These are phyloP conservation scores for Arthromyces matolae DNA, from an alignment of 768 basidiomycete genomes.

Conservation along the genomic window DNA sequence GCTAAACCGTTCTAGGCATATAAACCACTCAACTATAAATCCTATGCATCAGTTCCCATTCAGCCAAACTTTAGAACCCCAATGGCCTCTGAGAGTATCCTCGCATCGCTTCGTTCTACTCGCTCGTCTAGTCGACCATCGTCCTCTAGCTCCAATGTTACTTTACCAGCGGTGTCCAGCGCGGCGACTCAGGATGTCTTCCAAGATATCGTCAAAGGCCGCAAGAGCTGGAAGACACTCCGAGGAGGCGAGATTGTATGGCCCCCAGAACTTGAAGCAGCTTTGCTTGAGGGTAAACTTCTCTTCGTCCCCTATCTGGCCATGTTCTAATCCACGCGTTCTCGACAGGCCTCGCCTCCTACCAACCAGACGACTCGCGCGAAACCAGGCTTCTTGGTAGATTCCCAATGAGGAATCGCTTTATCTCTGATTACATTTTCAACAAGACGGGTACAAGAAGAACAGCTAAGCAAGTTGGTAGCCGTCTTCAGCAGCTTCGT, in stretches of 20 bases:
- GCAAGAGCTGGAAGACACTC: constrained; percentile 75
- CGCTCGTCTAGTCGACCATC: constrained; percentile 12
- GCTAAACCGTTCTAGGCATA: constrained; percentile 20
- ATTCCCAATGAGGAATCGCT: constrained; percentile 76
- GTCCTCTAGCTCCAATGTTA: constrained; percentile 16
- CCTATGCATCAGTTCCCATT: constrained; percentile 18
- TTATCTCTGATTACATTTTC: constrained; percentile 76
- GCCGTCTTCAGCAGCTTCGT: constrained; percentile 73
- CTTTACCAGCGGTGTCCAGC: constrained; percentile 27
- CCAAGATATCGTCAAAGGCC: constrained; percentile 59
- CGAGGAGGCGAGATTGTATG: constrained; percentile 74
- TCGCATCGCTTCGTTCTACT: constrained; percentile 9
- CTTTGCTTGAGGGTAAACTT: constrained; percentile 62
- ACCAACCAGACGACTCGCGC: constrained; percentile 68
- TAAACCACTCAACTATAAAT: constrained; percentile 30
- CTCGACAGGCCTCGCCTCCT: constrained; percentile 59
- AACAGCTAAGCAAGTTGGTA: constrained; percentile 78
- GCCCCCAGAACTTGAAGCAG: constrained; percentile 77
- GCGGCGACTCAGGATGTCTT: constrained; percentile 54
- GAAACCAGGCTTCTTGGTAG: constrained; percentile 71
- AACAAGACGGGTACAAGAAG: constrained; percentile 64
- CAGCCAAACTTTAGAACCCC: constrained; percentile 10
- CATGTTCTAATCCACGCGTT: constrained; percentile 8
- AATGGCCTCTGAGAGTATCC: constrained; percentile 17
- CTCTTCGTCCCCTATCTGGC: background rate